phyloP scores from a whole-genome alignment of 2,329 filamentous ascomycete species.

The Biscogniauxia marginata region DNA sequence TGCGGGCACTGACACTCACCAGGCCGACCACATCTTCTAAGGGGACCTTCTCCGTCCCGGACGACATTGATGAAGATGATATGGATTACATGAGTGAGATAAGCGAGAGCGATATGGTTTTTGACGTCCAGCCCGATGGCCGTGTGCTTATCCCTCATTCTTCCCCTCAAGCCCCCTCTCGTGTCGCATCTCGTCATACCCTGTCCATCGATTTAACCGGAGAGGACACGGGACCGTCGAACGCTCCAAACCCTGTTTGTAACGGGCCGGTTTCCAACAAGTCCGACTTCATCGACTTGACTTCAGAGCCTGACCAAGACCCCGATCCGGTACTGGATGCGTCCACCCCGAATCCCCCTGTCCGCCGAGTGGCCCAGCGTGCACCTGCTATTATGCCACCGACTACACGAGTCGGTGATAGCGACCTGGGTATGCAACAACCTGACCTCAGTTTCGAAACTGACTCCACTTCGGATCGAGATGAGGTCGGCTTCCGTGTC shows the following conservation, averaged over 20 bases:
- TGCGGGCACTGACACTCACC: slow-evolving; percentile 7
- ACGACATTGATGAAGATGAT: slow-evolving; percentile 37
- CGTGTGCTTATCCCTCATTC: neutral
- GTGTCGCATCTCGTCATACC: neutral
- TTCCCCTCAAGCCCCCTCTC: no score
- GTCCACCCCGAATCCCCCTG: no score
- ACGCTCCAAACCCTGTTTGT: neutral
- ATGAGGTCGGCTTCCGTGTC: neutral
- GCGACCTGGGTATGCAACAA: neutral
- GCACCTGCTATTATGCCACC: no score
- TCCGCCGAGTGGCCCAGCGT: neutral
- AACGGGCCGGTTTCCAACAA: neutral
- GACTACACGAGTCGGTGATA: neutral
- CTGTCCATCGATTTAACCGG: neutral
- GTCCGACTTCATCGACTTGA: neutral
- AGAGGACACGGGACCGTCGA: neutral
- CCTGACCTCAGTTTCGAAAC: neutral
- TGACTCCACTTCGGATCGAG: neutral
- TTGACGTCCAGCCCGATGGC: neutral
- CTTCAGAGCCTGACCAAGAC: neutral
- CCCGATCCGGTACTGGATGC: neutral
- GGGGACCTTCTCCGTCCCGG: slow-evolving; percentile 42
- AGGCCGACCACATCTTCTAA: slow-evolving; percentile 20
- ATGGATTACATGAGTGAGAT: slow-evolving; percentile 6
- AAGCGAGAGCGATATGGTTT: slow-evolving; percentile 9